A percentile compares a stretch with the other conserved stretches of the same genome.
phyloP scores from a whole-genome alignment of 176 grass and related monocot species.

The Triticum urartu region DNA sequence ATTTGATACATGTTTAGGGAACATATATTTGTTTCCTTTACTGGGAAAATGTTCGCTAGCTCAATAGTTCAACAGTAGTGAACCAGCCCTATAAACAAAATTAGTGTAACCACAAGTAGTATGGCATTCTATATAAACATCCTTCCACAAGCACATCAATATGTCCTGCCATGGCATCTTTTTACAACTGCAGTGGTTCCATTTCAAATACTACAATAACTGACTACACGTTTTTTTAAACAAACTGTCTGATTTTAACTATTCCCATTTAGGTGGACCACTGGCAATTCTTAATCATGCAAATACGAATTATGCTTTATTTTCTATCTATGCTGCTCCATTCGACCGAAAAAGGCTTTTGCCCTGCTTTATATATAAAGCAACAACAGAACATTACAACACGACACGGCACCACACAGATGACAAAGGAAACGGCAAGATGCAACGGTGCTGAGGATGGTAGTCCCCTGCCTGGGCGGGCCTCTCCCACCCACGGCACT shows the following conservation, averaged over 20 bases:
- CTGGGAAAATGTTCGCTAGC: not conserved
- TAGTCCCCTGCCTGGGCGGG: no score
- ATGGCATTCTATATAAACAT: conserved; percentile 11
- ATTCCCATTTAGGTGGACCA: not conserved
- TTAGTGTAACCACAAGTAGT: not conserved
- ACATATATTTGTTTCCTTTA: not conserved
- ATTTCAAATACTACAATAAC: not conserved
- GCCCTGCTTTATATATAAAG: no score
- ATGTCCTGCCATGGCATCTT: not conserved
- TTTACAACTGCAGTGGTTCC: conserved; percentile 5
- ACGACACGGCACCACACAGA: no score
- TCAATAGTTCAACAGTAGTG: not conserved
- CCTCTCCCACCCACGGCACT: no score
- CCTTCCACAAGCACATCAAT: not conserved
- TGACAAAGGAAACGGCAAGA: no score
- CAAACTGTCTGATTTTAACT: not conserved
- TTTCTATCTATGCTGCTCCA: not conserved
- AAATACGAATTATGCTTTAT: not conserved
- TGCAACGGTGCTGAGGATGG: no score
- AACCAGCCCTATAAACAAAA: not conserved
- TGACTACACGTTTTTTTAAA: not conserved
- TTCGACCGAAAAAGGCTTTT: not conserved
- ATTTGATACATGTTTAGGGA: not conserved
- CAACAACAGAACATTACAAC: no score
- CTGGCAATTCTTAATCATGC: not conserved